phyloP scores from a whole-genome alignment of 1,284 basidiomycete genomes.

The Boletus semigastroideus region DNA sequence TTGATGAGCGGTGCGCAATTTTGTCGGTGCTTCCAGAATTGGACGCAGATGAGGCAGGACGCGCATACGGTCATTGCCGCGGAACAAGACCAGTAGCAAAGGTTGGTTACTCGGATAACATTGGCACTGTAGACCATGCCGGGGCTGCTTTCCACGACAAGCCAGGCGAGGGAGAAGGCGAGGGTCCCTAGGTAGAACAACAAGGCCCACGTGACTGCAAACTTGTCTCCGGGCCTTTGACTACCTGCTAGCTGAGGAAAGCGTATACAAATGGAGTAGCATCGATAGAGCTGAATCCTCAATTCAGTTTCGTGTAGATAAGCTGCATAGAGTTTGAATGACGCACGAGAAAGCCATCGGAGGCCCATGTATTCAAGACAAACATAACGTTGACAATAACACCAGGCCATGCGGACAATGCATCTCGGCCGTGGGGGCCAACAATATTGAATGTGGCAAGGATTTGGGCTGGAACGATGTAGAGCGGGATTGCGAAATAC shows the following conservation, averaged over 20 bases:
- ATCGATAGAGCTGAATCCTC: constrained; percentile 24
- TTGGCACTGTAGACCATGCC: constrained; percentile 11
- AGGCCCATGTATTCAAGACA: constrained; percentile 22
- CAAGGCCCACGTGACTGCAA: neutral
- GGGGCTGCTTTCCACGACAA: constrained; percentile 10
- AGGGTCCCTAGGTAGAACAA: constrained; percentile 20
- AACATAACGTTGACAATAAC: constrained; percentile 15
- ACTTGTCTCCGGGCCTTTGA: constrained; percentile 1
- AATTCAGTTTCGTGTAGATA: neutral
- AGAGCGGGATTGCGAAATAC: constrained; percentile 20
- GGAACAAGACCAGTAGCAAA: neutral
- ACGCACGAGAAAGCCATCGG: constrained; percentile 27
- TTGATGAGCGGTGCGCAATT: neutral
- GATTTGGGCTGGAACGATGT: constrained; percentile 11
- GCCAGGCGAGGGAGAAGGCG: constrained; percentile 18
- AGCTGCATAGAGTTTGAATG: neutral
- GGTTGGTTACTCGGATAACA: neutral
- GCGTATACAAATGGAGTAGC: constrained; percentile 18
- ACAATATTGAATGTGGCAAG: constrained; percentile 15
- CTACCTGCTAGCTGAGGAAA: neutral
- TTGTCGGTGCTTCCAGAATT: neutral
- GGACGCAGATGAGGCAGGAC: neutral
- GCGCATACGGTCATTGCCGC: neutral
- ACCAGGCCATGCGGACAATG: constrained; percentile 15
- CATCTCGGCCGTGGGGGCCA: constrained; percentile 3